Evolutionary conservation across 257 asterid species (phyloP).

Genomic region (Forsythia viridissima): DNA sequence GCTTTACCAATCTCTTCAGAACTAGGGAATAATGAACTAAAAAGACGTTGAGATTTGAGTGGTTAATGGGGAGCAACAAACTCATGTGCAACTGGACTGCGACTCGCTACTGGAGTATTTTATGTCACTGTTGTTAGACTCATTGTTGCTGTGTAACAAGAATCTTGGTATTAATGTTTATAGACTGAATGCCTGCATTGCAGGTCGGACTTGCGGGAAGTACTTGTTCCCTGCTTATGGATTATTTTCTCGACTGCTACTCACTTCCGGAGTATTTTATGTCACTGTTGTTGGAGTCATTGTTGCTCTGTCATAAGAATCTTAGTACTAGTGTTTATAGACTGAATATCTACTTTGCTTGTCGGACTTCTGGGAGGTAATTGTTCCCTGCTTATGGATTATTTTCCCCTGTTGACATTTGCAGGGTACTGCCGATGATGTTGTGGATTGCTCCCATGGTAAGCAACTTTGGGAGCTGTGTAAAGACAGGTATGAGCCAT

Average conservation of each 20-base stretch:
- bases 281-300: not conserved
- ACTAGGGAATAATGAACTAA: not conserved
- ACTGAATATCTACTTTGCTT: not conserved
- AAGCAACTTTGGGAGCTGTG: conserved; percentile 89
- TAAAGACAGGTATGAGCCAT: conserved; percentile 88
- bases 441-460: conserved; percentile 92
- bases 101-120: not conserved
- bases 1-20: not conserved
- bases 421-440: conserved; percentile 96
- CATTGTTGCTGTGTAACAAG: not conserved
- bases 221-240: not conserved
- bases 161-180: not conserved
- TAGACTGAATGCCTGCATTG: not conserved
- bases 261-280: not conserved
- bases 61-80: not conserved
- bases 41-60: not conserved
- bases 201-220: not conserved
- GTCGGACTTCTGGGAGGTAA: not conserved
- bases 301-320: not conserved
- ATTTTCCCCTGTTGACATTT: conserved; percentile 19
- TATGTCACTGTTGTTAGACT: not conserved
- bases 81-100: not conserved
- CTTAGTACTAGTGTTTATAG: not conserved
- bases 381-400: not conserved
- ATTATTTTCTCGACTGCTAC: not conserved